Percentiles rank a stretch among this genome's conserved stretches.
These are phyloP conservation scores for Ceratocystis colombiana DNA, from an alignment of 2,329 filamentous ascomycete genomes.

Conservation along the genomic window DNA sequence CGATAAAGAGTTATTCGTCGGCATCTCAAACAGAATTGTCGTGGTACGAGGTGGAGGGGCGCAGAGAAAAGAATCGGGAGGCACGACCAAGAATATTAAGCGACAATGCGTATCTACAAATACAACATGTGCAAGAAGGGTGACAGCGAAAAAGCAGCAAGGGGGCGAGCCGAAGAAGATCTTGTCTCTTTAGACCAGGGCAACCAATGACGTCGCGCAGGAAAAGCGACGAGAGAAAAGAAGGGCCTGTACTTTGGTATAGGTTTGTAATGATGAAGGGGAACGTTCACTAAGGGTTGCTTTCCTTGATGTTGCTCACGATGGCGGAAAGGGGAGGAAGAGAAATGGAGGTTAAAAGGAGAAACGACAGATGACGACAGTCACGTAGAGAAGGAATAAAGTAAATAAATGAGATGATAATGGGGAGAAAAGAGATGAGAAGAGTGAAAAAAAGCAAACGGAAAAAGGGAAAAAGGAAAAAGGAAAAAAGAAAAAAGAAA, in stretches of 20 bases:
- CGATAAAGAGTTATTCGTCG: slow-evolving; percentile 16
- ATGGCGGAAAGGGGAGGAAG: too few relatives aligned
- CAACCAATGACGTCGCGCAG: neutral
- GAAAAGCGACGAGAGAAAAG: neutral
- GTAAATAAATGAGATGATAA: too few relatives aligned
- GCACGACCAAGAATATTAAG: neutral
- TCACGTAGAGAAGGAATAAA: too few relatives aligned
- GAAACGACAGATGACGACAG: too few relatives aligned
- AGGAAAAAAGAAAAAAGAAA: neutral
- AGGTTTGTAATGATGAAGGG: too few relatives aligned
- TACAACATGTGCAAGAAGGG: neutral
- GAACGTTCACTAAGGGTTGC: neutral
- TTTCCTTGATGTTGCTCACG: neutral
- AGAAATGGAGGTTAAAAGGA: too few relatives aligned
- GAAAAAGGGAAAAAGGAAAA: neutral
- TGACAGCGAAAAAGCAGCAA: neutral
- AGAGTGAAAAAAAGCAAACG: neutral
- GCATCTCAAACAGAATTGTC: slow-evolving; percentile 1
- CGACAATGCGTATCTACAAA: neutral
- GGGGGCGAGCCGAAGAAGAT: neutral
- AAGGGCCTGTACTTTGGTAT: neutral
- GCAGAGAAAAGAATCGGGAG: neutral
- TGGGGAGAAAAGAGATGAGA: neutral
- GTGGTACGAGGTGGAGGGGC: neutral
- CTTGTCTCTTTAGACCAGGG: neutral